phyloP scores from a whole-genome alignment of 2,329 filamentous ascomycete genomes.

The Plectosphaerella plurivora region DNA sequence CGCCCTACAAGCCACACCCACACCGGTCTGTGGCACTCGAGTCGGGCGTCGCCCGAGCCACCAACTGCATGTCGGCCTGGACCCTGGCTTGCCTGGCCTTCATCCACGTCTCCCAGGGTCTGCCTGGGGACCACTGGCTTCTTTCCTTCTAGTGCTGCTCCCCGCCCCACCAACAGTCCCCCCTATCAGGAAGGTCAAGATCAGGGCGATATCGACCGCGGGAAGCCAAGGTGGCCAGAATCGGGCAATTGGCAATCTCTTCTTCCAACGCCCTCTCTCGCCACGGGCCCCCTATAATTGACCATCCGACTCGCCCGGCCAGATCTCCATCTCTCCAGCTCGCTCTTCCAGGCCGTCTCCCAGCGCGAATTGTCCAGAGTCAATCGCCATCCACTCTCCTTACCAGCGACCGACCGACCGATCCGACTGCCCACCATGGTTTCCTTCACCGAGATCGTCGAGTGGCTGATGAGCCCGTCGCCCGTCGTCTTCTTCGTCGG shows the following conservation, averaged over 20 bases:
- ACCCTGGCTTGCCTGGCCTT: too few relatives aligned
- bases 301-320: neutral
- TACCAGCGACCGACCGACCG: neutral
- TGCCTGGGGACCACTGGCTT: neutral
- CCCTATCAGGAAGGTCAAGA: neutral
- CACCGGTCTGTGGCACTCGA: too few relatives aligned
- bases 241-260: neutral
- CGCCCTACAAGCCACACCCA: too few relatives aligned
- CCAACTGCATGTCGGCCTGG: too few relatives aligned
- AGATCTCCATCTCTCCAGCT: neutral
- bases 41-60: too few relatives aligned
- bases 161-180: neutral
- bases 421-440: constrained; percentile 26
- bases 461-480: constrained; percentile 57
- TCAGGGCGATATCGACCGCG: neutral
- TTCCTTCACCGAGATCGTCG: constrained; percentile 34
- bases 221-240: neutral
- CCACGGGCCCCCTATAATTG: neutral
- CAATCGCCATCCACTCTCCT: neutral
- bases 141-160: neutral
- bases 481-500: constrained; percentile 62
- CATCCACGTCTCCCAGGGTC: too few relatives aligned
- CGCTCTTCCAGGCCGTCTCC: neutral
- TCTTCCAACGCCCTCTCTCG: neutral
- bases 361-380: neutral